Percentiles rank a stretch among this genome's conserved stretches.
Evolutionary conservation across 768 basidiomycete genomes (phyloP).

Genomic region (Lanmaoa rubissima): DNA sequence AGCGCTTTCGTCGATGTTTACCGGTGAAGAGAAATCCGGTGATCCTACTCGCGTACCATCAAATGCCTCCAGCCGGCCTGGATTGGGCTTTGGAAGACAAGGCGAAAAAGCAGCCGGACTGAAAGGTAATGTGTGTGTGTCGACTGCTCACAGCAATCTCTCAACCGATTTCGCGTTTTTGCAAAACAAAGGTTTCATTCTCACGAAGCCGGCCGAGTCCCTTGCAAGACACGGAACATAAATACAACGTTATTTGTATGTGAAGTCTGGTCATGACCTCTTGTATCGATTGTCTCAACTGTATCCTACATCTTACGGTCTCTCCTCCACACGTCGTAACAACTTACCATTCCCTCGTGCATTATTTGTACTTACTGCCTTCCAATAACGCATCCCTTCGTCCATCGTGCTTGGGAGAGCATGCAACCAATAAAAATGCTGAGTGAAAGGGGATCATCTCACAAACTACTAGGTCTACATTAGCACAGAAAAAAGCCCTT

Average conservation of each 20-base stretch:
- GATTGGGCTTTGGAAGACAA: conserved; percentile 78
- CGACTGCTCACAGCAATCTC: neutral
- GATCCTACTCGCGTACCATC: conserved; percentile 4
- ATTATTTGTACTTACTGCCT: conserved; percentile 1
- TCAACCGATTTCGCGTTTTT: neutral
- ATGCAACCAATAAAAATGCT: neutral
- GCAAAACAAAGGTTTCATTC: conserved; percentile 46
- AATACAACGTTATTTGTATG: neutral
- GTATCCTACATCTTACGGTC: conserved; percentile 1
- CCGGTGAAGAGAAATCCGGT: conserved; percentile 11
- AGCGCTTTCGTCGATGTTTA: conserved; percentile 10
- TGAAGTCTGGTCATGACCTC: neutral
- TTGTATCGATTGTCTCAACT: conserved; percentile 3
- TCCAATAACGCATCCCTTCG: neutral
- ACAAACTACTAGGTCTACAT: too few relatives aligned
- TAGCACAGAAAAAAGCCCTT: too few relatives aligned
- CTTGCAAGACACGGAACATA: conserved; percentile 45
- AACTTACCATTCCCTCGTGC: conserved; percentile 6
- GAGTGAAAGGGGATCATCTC: neutral
- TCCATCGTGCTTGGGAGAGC: neutral
- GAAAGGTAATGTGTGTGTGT: conserved; percentile 41
- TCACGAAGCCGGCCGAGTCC: conserved; percentile 57
- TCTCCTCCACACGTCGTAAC: conserved; percentile 5
- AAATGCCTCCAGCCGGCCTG: conserved; percentile 35
- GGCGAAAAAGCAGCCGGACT: conserved; percentile 75